These are phyloP conservation scores for Penicillium lagena DNA, from an alignment of 495 filamentous ascomycete species.

Conservation along the genomic window DNA sequence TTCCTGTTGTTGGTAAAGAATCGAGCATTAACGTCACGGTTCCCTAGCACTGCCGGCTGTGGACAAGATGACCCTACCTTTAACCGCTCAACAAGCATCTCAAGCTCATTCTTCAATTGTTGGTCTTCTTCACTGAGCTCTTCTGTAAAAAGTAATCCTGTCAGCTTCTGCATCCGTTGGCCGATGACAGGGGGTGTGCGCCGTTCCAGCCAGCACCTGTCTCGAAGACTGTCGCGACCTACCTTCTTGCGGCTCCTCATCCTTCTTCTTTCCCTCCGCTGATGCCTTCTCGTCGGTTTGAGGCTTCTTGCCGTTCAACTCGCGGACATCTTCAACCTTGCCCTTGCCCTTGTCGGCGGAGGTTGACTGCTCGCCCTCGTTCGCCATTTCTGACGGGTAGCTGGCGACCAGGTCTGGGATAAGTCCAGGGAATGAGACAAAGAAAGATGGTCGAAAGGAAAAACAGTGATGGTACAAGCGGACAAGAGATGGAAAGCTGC, in stretches of 20 bases:
- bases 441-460: background rate
- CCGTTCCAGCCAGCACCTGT: background rate
- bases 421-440: slow-evolving; percentile 2
- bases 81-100: slow-evolving; percentile 95
- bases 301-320: slow-evolving; percentile 53
- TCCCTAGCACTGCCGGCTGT: background rate
- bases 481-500: background rate
- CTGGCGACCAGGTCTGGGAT: slow-evolving; percentile 24
- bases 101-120: slow-evolving; percentile 94
- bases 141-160: slow-evolving; percentile 40
- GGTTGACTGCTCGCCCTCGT: slow-evolving; percentile 82
- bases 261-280: slow-evolving; percentile 68
- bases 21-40: slow-evolving; percentile 21
- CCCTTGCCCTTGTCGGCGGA: slow-evolving; percentile 91
- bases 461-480: background rate
- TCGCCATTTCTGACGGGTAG: slow-evolving; percentile 63
- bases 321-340: slow-evolving; percentile 65
- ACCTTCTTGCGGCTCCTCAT: slow-evolving; percentile 57
- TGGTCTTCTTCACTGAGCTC: slow-evolving; percentile 98
- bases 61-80: slow-evolving; percentile 51
- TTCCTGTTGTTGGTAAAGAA: slow-evolving; percentile 51
- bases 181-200: slow-evolving; percentile 2
- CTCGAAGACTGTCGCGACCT: slow-evolving; percentile 8
- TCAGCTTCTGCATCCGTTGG: slow-evolving; percentile 4
- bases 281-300: slow-evolving; percentile 64